Evolutionary conservation across 1,284 basidiomycete species (phyloP).

Genomic region (Kwoniella shivajii): DNA sequence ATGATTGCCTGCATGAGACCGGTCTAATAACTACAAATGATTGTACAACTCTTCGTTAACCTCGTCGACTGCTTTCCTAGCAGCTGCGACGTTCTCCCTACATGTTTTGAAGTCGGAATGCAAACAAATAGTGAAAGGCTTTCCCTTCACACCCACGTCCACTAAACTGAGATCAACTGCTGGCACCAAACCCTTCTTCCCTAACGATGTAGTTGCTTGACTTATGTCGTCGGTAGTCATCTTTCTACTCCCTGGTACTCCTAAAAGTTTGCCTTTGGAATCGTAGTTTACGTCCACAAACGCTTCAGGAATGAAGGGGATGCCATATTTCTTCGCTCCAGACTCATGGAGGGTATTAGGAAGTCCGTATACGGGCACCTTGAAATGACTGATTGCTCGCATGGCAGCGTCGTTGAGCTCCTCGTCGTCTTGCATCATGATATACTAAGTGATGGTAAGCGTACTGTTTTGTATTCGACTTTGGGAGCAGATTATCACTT

Average conservation of each 20-base stretch:
- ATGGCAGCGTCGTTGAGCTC: conserved; percentile 37
- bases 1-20: not conserved
- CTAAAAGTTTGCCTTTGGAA: conserved; percentile 33
- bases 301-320: conserved; percentile 30
- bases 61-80: conserved; percentile 29
- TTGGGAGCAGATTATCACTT: conserved; percentile 6
- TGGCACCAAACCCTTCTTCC: conserved; percentile 22
- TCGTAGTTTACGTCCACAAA: conserved; percentile 35
- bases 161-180: conserved; percentile 26
- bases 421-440: conserved; percentile 42
- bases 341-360: conserved; percentile 46
- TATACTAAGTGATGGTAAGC: conserved; percentile 25
- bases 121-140: conserved; percentile 34
- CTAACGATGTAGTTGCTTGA: conserved; percentile 20
- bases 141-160: conserved; percentile 28
- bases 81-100: conserved; percentile 27
- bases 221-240: conserved; percentile 31
- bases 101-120: conserved; percentile 35
- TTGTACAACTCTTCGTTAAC: conserved; percentile 30
- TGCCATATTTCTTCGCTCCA: conserved; percentile 36
- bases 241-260: conserved; percentile 36
- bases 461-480: not conserved
- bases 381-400: conserved; percentile 41
- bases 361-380: conserved; percentile 47
- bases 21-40: not conserved